A percentile compares a stretch with the other conserved stretches of the same genome.
phyloP scores from a whole-genome alignment of 805 yeast species.

The Isabelozyma rhagii region DNA sequence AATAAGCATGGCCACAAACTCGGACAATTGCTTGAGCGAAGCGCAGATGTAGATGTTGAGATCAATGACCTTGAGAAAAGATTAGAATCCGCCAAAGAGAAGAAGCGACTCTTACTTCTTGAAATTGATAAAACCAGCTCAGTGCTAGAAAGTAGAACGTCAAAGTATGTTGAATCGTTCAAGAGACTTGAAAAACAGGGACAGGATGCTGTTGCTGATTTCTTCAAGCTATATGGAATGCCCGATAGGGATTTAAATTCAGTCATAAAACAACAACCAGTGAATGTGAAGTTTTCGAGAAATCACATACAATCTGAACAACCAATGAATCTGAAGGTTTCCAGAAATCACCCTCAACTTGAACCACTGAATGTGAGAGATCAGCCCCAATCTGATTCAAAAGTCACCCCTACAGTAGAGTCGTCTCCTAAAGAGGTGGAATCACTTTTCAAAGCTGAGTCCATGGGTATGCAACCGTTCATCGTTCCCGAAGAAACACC shows the following conservation, averaged over 20 bases:
- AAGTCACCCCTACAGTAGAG: too few species aligned
- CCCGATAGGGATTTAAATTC: constrained; percentile 12
- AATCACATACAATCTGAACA: not conserved
- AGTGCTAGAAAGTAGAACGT: constrained; percentile 46
- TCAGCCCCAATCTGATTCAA: too few species aligned
- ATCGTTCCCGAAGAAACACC: not conserved
- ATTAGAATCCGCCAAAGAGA: constrained; percentile 27
- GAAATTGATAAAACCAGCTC: constrained; percentile 49
- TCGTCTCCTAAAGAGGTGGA: too few species aligned
- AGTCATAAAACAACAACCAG: constrained; percentile 16
- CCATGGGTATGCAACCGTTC: constrained; percentile 12
- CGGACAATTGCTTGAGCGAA: constrained; percentile 28
- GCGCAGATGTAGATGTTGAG: constrained; percentile 31
- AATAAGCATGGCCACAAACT: constrained; percentile 44
- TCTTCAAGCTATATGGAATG: constrained; percentile 22
- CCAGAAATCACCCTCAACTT: too few species aligned
- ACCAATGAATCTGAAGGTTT: too few species aligned
- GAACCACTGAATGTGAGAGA: too few species aligned
- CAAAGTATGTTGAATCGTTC: constrained; percentile 42
- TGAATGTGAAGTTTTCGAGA: constrained; percentile 23
- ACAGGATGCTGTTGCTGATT: constrained; percentile 23
- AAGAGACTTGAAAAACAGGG: constrained; percentile 38
- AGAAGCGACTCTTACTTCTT: constrained; percentile 26
- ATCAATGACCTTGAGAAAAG: constrained; percentile 36
- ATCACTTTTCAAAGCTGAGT: not conserved